Conservation (phyloP, 306 rosid species). For the Rosa rugosa region DNA sequence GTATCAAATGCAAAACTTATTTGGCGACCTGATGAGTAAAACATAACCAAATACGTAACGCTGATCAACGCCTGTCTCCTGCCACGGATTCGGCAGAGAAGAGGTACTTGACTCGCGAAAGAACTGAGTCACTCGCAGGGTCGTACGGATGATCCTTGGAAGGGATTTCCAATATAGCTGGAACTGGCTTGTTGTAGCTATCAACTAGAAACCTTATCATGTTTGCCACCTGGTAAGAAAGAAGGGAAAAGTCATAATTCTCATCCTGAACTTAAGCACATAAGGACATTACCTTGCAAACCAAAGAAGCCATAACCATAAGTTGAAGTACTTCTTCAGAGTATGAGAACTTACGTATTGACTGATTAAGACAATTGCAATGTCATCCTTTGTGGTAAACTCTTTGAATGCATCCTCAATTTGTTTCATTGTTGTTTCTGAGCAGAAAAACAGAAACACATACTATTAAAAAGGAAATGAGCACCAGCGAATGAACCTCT, state of each 20-base stretch:
- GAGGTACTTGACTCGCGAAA: conserved; percentile 87
- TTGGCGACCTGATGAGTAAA: conserved; percentile 1
- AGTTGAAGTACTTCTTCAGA: neutral
- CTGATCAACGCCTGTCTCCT: conserved; percentile 60
- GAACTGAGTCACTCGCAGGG: conserved; percentile 89
- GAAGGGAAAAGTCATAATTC: conserved; percentile 2
- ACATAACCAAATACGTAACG: neutral
- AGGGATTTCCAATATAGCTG: conserved; percentile 92
- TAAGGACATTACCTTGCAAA: conserved; percentile 9
- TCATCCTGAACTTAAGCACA: neutral
- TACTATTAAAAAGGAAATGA: neutral
- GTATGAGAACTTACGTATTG: conserved; percentile 73
- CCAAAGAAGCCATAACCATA: conserved; percentile 5
- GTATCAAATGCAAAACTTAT: conserved; percentile 8
- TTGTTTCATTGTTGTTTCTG: conserved; percentile 89
- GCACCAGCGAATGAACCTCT: neutral
- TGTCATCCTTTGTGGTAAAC: conserved; percentile 76
- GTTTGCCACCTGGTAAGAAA: conserved; percentile 75
- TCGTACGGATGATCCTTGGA: conserved; percentile 97
- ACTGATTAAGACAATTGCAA: conserved; percentile 86
- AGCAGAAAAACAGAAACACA: conserved; percentile 1
- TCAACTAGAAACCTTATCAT: conserved; percentile 92
- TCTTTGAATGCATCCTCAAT: conserved; percentile 97
- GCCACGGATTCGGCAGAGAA: conserved; percentile 89
- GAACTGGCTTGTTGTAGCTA: conserved; percentile 88